These are phyloP conservation scores for Gynochthodes officinalis DNA, from an alignment of 257 asterid genomes.

Conservation along the genomic window DNA sequence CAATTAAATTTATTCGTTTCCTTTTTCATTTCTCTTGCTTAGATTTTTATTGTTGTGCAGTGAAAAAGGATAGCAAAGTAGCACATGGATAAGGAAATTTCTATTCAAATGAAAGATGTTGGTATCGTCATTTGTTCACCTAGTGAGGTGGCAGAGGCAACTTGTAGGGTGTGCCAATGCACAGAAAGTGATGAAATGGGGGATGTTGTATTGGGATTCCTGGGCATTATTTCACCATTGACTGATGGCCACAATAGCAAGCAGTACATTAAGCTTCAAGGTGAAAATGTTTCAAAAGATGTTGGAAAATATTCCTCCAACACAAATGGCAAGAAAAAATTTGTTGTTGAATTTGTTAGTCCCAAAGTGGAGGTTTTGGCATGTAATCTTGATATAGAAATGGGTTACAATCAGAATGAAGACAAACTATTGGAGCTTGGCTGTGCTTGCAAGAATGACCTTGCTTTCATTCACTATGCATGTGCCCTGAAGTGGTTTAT, in stretches of 20 bases:
- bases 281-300: conserved; percentile 30
- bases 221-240: conserved; percentile 62
- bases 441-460: conserved; percentile 84
- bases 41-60: background rate
- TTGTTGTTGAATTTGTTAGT: conserved; percentile 74
- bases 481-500: conserved; percentile 94
- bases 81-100: conserved; percentile 41
- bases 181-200: conserved; percentile 76
- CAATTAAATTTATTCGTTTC: background rate
- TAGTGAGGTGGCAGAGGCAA: conserved; percentile 36
- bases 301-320: conserved; percentile 31
- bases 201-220: conserved; percentile 57
- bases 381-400: conserved; percentile 67
- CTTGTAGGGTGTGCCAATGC: conserved; percentile 96
- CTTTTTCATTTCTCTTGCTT: background rate
- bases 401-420: conserved; percentile 52
- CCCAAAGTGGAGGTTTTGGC: conserved; percentile 82
- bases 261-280: conserved; percentile 38
- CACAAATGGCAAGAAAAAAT: conserved; percentile 33
- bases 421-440: conserved; percentile 76
- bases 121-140: conserved; percentile 29
- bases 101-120: conserved; percentile 30
- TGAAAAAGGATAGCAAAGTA: background rate
- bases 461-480: conserved; percentile 82
- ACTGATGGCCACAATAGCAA: conserved; percentile 24